These are phyloP conservation scores for Avena sativa DNA, from an alignment of 176 grass and related monocot species.

Conservation along the genomic window DNA sequence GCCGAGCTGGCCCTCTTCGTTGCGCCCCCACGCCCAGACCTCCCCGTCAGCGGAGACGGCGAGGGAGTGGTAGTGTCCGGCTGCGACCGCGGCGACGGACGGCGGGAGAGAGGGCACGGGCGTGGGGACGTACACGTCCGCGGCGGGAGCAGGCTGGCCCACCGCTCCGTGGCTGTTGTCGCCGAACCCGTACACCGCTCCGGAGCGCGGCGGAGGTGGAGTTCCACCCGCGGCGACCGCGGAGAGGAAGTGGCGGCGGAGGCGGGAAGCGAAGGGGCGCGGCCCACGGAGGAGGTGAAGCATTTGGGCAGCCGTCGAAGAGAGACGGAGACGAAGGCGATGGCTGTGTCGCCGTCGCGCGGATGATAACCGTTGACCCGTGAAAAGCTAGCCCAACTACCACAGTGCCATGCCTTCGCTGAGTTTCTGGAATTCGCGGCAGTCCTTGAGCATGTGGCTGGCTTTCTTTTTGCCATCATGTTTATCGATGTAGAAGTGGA, in stretches of 20 bases:
- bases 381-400: neutral
- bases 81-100: conserved; percentile 46
- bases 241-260: conserved; percentile 44
- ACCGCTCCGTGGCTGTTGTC: conserved; percentile 82
- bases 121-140: conserved; percentile 68
- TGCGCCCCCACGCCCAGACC: conserved; percentile 92
- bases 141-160: conserved; percentile 47
- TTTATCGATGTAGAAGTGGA: too few relatives aligned
- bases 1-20: conserved; percentile 83
- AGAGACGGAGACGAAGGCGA: conserved; percentile 4
- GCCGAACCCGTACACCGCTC: conserved; percentile 74
- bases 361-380: neutral
- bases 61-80: conserved; percentile 91
- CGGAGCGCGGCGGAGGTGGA: neutral
- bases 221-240: conserved; percentile 15
- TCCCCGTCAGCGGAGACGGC: conserved; percentile 62
- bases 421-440: too few relatives aligned
- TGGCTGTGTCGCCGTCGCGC: neutral
- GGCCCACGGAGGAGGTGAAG: conserved; percentile 19
- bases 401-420: too few relatives aligned
- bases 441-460: too few relatives aligned
- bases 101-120: conserved; percentile 63
- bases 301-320: conserved; percentile 17
- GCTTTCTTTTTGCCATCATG: too few relatives aligned
- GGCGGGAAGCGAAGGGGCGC: neutral